Evolutionary conservation across 1,284 basidiomycete species (phyloP).

Genomic region (Porodaedalea pini): DNA sequence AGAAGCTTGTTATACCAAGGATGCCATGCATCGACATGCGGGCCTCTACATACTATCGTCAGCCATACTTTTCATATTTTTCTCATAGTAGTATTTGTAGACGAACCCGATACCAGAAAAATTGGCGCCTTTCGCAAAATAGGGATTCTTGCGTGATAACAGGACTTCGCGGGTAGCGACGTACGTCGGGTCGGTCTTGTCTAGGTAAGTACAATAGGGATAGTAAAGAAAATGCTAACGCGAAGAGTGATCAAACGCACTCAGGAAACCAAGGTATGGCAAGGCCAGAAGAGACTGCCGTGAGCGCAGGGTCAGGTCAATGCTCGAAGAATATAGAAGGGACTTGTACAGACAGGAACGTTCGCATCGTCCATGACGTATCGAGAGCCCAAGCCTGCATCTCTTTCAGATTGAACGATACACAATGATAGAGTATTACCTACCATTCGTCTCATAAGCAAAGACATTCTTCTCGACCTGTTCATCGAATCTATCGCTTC

Average conservation of each 20-base stretch:
- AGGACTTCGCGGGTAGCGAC: conserved; percentile 58
- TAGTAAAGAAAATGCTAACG: too few species aligned
- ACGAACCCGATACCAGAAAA: conserved; percentile 68
- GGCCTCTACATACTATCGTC: conserved; percentile 61
- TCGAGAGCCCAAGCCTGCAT: conserved; percentile 54
- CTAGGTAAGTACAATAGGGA: conserved; percentile 20
- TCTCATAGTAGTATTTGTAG: background rate
- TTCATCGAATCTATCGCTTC: conserved; percentile 10
- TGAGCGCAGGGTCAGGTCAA: background rate
- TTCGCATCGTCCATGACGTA: conserved; percentile 83
- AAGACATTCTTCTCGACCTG: conserved; percentile 63
- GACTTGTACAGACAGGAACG: conserved; percentile 55
- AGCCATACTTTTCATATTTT: background rate
- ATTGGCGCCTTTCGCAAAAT: conserved; percentile 58
- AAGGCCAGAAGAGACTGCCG: conserved; percentile 67
- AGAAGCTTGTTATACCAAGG: conserved; percentile 48
- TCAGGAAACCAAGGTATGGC: conserved; percentile 72
- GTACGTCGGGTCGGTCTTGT: conserved; percentile 55
- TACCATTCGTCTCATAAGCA: conserved; percentile 71
- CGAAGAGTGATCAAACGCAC: conserved; percentile 18
- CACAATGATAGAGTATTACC: conserved; percentile 1
- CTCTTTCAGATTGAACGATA: background rate
- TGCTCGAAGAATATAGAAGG: background rate
- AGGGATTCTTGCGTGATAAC: conserved; percentile 64
- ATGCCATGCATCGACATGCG: conserved; percentile 68